Evolutionary conservation across 2,329 filamentous ascomycete genomes (phyloP).

Genomic region (Colletotrichum cuscutae): DNA sequence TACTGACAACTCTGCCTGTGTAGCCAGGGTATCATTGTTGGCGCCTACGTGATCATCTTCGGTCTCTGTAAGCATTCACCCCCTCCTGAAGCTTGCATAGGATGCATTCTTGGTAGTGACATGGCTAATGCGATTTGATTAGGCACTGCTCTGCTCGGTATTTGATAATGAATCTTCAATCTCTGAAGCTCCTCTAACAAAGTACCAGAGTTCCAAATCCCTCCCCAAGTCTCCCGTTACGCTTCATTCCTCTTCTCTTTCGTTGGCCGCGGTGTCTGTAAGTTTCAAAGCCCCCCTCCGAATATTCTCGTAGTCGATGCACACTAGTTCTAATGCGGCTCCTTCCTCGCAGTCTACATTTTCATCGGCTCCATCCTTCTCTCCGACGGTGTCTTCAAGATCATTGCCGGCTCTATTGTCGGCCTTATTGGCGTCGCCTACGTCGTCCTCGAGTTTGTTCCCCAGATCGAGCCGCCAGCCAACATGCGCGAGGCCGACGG

Average conservation of each 20-base stretch:
- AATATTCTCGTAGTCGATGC: not conserved
- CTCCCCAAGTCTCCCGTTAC: slow-evolving; percentile 91
- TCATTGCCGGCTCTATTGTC: slow-evolving; percentile 81
- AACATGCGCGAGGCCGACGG: slow-evolving; percentile 84
- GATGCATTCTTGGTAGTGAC: not conserved
- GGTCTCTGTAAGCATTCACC: slow-evolving; percentile 73
- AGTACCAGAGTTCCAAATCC: slow-evolving; percentile 85
- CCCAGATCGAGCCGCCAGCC: slow-evolving; percentile 81
- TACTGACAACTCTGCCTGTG: slow-evolving; percentile 28
- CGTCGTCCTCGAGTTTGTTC: slow-evolving; percentile 78
- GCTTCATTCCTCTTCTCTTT: slow-evolving; percentile 99
- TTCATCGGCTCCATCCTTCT: slow-evolving; percentile 91
- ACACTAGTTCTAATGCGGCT: slow-evolving; percentile 14
- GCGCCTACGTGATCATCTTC: slow-evolving; percentile 90
- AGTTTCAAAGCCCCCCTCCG: slow-evolving; percentile 50
- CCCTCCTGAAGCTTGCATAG: not conserved
- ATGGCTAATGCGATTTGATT: slow-evolving; percentile 36
- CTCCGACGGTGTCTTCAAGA: slow-evolving; percentile 71
- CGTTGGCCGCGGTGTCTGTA: slow-evolving; percentile 93
- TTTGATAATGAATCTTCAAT: slow-evolving; percentile 16
- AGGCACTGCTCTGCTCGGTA: slow-evolving; percentile 76
- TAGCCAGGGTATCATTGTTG: slow-evolving; percentile 80
- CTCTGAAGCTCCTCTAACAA: not conserved
- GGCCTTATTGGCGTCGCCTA: slow-evolving; percentile 84
- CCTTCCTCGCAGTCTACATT: slow-evolving; percentile 79